Evolutionary conservation across 352 stramenopile species (phyloP), one percentile per base, ranked within the genome.

Genomic region (Phytopythium boreale): DNA sequence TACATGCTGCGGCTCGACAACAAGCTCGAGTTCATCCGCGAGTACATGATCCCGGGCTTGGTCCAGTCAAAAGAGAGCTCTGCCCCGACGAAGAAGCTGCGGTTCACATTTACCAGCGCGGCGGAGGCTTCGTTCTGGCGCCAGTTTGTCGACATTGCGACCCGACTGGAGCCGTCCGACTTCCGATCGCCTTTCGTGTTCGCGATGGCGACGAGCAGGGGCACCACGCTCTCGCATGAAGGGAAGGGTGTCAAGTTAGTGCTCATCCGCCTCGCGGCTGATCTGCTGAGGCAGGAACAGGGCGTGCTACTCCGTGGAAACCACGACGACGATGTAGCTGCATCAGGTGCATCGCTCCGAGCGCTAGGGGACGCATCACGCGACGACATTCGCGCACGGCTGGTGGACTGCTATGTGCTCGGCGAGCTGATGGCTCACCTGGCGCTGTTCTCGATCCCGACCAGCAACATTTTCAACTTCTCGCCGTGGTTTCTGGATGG

Each of bases 1-100:
- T 84, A 74, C 37, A 46, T 92, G 46, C 63, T 92, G 59, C 83
- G 83, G 5, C 64, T 89, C 36, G 83, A 92, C 63, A 87, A 84
- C 68, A 92, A 89, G 49, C 70, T 90, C 11, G 66, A 82, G 14
- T 88, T 87, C 59, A 59, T 88, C 43, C 41, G 63, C 59, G 27
- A 51, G 10, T 71, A 74, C 22, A 67, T 82, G n/a, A 80, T 88
- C 20, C 72, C 71, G 24, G 70, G 68, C 7, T 52, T 85, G 34
- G 77, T 67, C 39, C 56, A 12, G 26, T 4, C 36, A 24, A 12
- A 26, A 36, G 27, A 17, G 15, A 6, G 14, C 20, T 24, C 24
- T 2, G 10, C 4, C 22, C 56, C 56, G 24, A 24, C 26, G 24
- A 73, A 73, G 37, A 80, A 72, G 6, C 47, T 87, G n/a, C 64